A percentile compares a stretch with the other conserved stretches of the same genome.
phyloP scores from a whole-genome alignment of 228 moss, liverwort and hornwort genomes.

The Sphagnum magellanicum region DNA sequence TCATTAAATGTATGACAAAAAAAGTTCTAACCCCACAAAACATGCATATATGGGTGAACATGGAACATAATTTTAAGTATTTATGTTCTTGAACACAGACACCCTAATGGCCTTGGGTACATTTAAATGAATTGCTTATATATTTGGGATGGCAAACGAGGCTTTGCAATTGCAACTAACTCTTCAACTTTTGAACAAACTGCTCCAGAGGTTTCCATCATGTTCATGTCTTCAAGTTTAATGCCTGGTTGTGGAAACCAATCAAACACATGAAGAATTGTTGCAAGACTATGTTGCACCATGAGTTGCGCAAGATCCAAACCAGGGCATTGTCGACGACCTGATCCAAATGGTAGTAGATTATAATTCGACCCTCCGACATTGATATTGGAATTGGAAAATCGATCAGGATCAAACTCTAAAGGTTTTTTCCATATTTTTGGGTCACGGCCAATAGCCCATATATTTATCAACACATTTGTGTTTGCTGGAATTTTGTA shows the following conservation, averaged over 20 bases:
- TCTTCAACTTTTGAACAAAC: too few species aligned
- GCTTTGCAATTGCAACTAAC: too few species aligned
- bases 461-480: constrained; percentile 24
- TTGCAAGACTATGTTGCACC: constrained; percentile 18
- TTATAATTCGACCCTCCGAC: constrained; percentile 24
- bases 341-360: constrained; percentile 23
- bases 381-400: constrained; percentile 10
- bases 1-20: too few species aligned
- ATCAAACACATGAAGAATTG: constrained; percentile 21
- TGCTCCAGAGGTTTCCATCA: too few species aligned
- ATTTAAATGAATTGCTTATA: too few species aligned
- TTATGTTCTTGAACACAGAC: too few species aligned
- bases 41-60: too few species aligned
- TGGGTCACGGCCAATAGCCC: constrained; percentile 27
- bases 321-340: not conserved
- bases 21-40: too few species aligned
- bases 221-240: too few species aligned
- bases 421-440: constrained; percentile 16
- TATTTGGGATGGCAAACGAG: too few species aligned
- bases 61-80: too few species aligned
- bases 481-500: constrained; percentile 24
- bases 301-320: constrained; percentile 3
- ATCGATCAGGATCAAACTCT: constrained; percentile 17
- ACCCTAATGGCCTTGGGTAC: too few species aligned
- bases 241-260: constrained; percentile 17